Evolutionary conservation across 257 asterid genomes (phyloP).

Genomic region (Rhazya stricta): DNA sequence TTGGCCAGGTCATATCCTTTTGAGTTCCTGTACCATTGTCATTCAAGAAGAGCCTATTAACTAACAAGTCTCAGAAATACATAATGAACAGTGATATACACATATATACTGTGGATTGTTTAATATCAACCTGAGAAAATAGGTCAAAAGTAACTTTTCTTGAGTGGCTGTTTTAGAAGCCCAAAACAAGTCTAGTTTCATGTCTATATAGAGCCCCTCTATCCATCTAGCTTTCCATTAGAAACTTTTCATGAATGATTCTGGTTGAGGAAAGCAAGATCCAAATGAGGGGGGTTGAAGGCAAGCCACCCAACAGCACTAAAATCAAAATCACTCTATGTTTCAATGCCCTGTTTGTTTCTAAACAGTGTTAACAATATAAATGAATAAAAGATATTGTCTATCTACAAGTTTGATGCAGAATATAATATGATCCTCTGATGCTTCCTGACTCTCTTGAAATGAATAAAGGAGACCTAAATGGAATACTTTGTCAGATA

Average conservation of each 20-base stretch:
- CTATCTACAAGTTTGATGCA: not conserved
- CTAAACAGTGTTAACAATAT: not conserved
- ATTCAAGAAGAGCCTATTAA: conserved; percentile 8
- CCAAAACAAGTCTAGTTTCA: no score
- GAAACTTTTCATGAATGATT: no score
- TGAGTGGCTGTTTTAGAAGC: no score
- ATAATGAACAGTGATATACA: not conserved
- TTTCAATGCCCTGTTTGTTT: not conserved
- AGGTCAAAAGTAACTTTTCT: not conserved
- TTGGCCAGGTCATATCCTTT: conserved; percentile 86
- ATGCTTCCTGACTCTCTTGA: not conserved
- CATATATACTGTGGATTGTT: not conserved
- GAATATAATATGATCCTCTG: not conserved
- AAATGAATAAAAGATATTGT: not conserved
- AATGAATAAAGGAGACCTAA: not conserved
- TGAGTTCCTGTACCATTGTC: conserved; percentile 63
- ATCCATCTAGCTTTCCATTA: no score
- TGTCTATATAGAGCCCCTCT: no score
- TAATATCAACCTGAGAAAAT: not conserved
- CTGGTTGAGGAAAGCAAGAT: not conserved
- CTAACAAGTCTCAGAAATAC: not conserved
- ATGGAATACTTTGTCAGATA: not conserved
- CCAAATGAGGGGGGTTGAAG: not conserved
- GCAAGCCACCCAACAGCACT: not conserved
- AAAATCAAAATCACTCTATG: not conserved